Evolutionary conservation across 2,329 filamentous ascomycete species (phyloP), one percentile per base, ranked within the genome.

Genomic region (Aureobasidium subglaciale): DNA sequence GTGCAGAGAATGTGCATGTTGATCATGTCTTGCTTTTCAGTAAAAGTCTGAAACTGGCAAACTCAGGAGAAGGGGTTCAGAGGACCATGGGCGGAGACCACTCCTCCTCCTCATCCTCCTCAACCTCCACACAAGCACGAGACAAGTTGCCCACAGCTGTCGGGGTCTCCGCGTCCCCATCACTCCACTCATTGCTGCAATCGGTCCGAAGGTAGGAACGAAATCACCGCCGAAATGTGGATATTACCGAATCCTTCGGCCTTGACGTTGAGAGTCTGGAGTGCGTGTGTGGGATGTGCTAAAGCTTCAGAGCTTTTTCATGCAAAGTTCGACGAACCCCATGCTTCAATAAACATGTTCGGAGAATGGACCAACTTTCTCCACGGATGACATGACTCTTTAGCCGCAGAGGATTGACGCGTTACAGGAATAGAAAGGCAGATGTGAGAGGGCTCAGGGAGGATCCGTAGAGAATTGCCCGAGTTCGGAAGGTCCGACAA

Each of bases 161-260:
- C 46, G 46, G 46, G 32, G 24, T 37, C 46, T 50, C 46, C 46
- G 46, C 34, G 46, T 50, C 34, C 13, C 24, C 22, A 38, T 38
- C 46, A 38, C 46, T 50, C 46, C 46, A 50, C 46, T 30, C 22
- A 29, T 32, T 30, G 11, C n/a, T 20, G 29, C 22, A 50, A 50
- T 50, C 46, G 46, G 46, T 38, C 46, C 46, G 46, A 50, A 37
- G 20, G 27, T 50, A 15, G 18, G 34, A 5, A 34, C 46, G 34
- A 50, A 29, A 50, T n/a, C 46, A 50, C 22, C 46, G 34, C 46
- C 46, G 46, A 50, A 37, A 24, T 27, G 46, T 50, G 46, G 46
- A 50, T 38, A 27, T 38, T 34, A 38, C 27, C 24, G 11, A 48
- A 24, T 32, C 42, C 29, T 46, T 24, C 42, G 13, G 30, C 13